Percentiles rank a stretch among this genome's conserved stretches.
phyloP scores from a whole-genome alignment of 345 rosid genomes.

The Sonneratia caseolaris region DNA sequence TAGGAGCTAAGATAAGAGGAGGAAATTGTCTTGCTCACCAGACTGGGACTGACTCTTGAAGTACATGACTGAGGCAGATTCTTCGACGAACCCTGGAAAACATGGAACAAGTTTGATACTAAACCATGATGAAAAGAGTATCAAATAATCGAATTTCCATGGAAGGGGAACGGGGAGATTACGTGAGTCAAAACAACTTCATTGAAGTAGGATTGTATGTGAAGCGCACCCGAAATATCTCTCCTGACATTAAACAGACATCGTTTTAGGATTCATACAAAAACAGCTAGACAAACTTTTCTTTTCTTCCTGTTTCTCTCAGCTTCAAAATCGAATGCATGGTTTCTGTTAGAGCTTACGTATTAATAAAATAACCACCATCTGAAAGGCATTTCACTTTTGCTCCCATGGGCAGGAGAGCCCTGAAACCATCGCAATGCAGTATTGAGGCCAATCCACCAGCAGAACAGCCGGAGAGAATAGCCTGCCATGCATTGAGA shows the following conservation, averaged over 20 bases:
- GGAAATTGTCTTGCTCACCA: slow-evolving; percentile 27
- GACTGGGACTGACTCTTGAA: slow-evolving; percentile 41
- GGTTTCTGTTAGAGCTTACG: slow-evolving; percentile 38
- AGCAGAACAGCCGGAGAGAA: slow-evolving; percentile 94
- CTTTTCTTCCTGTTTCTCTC: not conserved
- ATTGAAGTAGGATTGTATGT: slow-evolving; percentile 44
- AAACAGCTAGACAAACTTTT: not conserved
- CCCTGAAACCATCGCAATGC: slow-evolving; percentile 82
- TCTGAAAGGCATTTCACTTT: slow-evolving; percentile 91
- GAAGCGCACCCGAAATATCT: slow-evolving; percentile 65
- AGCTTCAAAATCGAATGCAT: not conserved
- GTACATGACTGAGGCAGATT: slow-evolving; percentile 68
- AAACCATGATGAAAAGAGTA: not conserved
- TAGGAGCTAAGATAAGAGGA: not conserved
- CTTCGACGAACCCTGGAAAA: slow-evolving; percentile 58
- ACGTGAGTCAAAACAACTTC: slow-evolving; percentile 77
- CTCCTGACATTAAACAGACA: slow-evolving; percentile 33
- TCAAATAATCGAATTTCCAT: not conserved
- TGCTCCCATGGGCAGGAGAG: slow-evolving; percentile 61
- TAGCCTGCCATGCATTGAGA: slow-evolving; percentile 36
- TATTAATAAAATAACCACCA: slow-evolving; percentile 86
- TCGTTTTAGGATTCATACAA: not conserved
- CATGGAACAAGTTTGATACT: not conserved
- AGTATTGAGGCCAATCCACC: slow-evolving; percentile 92
- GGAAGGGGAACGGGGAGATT: slow-evolving; percentile 9